Base-by-base conservation (phyloP, 1,284 basidiomycete genomes). In the Gomphus bonarii region DNA sequence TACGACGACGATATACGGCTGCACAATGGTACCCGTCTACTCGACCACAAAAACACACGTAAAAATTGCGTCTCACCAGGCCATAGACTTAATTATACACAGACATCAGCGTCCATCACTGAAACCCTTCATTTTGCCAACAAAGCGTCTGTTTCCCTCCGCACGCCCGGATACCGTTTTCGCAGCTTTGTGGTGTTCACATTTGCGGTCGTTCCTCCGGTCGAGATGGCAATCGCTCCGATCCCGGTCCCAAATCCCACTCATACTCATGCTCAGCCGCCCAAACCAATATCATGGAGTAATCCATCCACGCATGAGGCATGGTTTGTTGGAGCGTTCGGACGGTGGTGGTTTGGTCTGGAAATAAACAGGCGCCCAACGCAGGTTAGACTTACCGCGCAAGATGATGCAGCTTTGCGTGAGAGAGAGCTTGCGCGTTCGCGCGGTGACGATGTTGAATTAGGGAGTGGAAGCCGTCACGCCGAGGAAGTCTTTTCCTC, bases 131-230 rank as follows among this genome's bases (percentile, higher is more conserved):
- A 91, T 69, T 97, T 95, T 68, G 85, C 87, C 59, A 94, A 90
- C 72, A 87, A 91, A 62, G 91, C 94, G 58, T 87, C 91, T 33
- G 83, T 98, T 60, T 91, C 91, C 2, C 80, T 98, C 50, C 88
- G 91, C 60, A 98, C 95, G 1, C 94, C 95, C n/a, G 85, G 87
- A 65, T 92, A 94, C 68, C 80, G 85, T 61, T 88, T 92, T 67
- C 86, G 87, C 61, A 88, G 80, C 65, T 88, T 91, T 67, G 87
- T 81, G 36, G 74, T 97, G 60, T 86, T 94, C 68, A 92, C 92
- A 54, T 76, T 95, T 65, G 93, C 92, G 59, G 69, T 75, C 51
- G 72, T 77, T 30, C 65, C 73, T 5, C 72, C 75, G 52, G 53
- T 60, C n/a, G 57, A 60, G 18, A 55, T 58, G 36, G 82, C 84